These are phyloP conservation scores for Pelargonium australe DNA, from an alignment of 441 rosid species.

Conservation along the genomic window DNA sequence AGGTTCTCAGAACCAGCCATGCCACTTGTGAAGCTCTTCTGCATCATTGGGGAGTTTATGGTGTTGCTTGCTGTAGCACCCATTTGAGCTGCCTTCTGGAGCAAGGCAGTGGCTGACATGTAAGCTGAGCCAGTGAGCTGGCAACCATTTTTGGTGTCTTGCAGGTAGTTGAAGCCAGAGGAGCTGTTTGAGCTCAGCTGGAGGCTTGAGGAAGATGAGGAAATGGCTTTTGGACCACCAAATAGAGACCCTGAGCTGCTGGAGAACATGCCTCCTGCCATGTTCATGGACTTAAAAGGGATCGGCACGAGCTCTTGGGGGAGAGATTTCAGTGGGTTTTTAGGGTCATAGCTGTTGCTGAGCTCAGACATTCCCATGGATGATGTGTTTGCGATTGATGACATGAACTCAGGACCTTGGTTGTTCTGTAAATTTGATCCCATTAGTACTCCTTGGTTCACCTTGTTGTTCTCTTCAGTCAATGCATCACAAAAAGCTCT, in stretches of 20 bases:
- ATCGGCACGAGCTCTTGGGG: conserved; percentile 47
- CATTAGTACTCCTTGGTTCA: conserved; percentile 48
- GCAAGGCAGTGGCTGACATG: conserved; percentile 54
- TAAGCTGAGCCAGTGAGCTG: conserved; percentile 29
- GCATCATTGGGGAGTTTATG: conserved; percentile 64
- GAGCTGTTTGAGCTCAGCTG: conserved; percentile 42
- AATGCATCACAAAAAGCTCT: conserved; percentile 60
- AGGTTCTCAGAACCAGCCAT: conserved; percentile 42
- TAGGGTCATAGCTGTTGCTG: conserved; percentile 32
- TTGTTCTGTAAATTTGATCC: conserved; percentile 32
- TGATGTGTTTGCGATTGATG: conserved; percentile 28
- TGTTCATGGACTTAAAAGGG: conserved; percentile 51
- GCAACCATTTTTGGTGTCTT: conserved; percentile 32
- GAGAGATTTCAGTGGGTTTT: conserved; percentile 42
- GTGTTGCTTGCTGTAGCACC: conserved; percentile 55
- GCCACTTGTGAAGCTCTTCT: conserved; percentile 42
- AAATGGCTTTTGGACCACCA: conserved; percentile 35
- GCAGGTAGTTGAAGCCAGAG: conserved; percentile 45
- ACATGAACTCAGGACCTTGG: conserved; percentile 37
- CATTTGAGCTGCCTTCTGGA: conserved; percentile 59
- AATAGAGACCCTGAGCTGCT: conserved; percentile 44
- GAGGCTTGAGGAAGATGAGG: conserved; percentile 45
- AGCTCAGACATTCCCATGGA: conserved; percentile 35
- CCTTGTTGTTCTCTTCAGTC: conserved; percentile 56
- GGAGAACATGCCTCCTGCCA: conserved; percentile 54